Evolutionary conservation across 116 monocot genomes (phyloP), one percentile per base, ranked within the genome.

Genomic region (Trichopus zeylanicus): DNA sequence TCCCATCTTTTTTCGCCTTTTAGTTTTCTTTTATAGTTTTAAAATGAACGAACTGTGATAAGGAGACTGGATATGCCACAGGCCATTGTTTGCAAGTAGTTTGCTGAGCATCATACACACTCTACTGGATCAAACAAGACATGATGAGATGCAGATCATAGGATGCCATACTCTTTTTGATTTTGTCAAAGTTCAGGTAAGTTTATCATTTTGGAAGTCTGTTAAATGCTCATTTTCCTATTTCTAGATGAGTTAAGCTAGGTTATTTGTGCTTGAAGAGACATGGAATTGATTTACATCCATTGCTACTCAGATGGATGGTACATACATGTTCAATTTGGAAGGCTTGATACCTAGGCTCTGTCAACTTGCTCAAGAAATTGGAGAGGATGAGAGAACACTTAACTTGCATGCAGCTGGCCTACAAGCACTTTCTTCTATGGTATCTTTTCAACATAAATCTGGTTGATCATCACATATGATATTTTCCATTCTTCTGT

Each of bases 241-340:
- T 49, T 6, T 10, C 10, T 10, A 22, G 49, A 25, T 49, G 49
- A 19, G 19, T 22, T 49, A 7, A 24, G 1, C 49, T 1, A 22
- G 42, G 13, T 18, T 42, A n/a, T 42, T 9, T 42, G n/a, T 42
- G 13, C 42, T 42, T 42, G 13, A 8, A 4, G 8, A 33, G 32
- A 33, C 4, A 33, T 33, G 42, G n/a, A n/a, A 42, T 42, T 42
- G n/a, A 42, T 42, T 42, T 42, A 10, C 3, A 18, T 37, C 34
- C 3, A 39, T 52, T 39, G 34, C 29, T 33, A 34, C 26, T 66
- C n/a, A 93, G 93, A 66, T 73, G 42, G 93, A 88, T 70, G 82
- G 93, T 19, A 88, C 75, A 31, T 82, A 93, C 77, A 85, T 82
- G 85, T 79, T 82, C 79, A 93, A 88, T 72, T 75, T 93, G 75